A percentile compares a stretch with the other conserved stretches of the same genome.
phyloP scores from a whole-genome alignment of 768 basidiomycete genomes.

The Xerocomellus amylosporus region DNA sequence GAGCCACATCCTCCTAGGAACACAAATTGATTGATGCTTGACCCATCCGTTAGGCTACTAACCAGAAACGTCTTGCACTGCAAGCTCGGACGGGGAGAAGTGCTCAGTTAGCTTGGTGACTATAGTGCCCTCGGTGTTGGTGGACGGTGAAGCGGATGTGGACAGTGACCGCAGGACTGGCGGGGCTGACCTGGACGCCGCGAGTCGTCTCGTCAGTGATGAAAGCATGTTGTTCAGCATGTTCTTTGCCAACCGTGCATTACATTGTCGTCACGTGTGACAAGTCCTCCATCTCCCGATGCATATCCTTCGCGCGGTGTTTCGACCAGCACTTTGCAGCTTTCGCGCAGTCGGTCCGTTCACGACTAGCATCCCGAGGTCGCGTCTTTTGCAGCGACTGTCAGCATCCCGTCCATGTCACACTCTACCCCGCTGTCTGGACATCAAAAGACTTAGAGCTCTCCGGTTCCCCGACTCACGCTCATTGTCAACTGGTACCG shows the following conservation, averaged over 20 bases:
- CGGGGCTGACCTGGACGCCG: conserved; percentile 14
- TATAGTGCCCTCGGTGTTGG: conserved; percentile 53
- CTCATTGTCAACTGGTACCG: conserved; percentile 39
- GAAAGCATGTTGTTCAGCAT: conserved; percentile 13
- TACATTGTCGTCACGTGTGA: conserved; percentile 11
- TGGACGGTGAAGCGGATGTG: conserved; percentile 23
- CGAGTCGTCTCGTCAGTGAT: conserved; percentile 36
- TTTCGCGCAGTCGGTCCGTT: conserved; percentile 5
- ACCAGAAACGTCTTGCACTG: conserved; percentile 97
- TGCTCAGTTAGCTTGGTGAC: conserved; percentile 64
- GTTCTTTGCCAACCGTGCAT: neutral
- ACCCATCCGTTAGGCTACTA: conserved; percentile 20
- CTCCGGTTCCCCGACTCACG: conserved; percentile 31
- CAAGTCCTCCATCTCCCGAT: conserved; percentile 5
- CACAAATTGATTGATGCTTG: conserved; percentile 6
- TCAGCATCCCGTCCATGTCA: neutral
- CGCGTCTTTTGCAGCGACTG: conserved; percentile 5
- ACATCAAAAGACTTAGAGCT: neutral
- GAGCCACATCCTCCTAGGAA: conserved; percentile 88
- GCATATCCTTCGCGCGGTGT: conserved; percentile 20
- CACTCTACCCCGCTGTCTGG: neutral
- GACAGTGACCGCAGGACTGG: conserved; percentile 32
- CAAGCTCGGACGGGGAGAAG: conserved; percentile 77
- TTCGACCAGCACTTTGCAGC: conserved; percentile 15
- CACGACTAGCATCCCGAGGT: conserved; percentile 5